A percentile compares a stretch with the other conserved stretches of the same genome.
These are phyloP conservation scores for Aspergillus taichungensis DNA, from an alignment of 495 filamentous ascomycete species.

Conservation along the genomic window DNA sequence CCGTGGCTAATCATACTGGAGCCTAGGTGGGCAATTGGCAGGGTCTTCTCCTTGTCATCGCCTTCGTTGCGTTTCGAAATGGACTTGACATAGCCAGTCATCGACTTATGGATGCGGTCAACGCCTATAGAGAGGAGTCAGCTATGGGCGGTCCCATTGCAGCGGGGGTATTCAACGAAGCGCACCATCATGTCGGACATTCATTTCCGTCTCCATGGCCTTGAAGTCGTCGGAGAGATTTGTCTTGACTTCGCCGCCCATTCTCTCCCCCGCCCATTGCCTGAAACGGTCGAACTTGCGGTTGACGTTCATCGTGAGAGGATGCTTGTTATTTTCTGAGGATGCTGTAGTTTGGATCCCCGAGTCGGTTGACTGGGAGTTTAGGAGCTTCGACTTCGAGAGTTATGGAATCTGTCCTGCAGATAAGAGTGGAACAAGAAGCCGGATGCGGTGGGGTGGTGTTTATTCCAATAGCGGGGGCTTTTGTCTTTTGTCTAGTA, in stretches of 20 bases:
- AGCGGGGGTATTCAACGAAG: background rate
- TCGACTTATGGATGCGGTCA: constrained; percentile 85
- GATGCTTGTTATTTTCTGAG: background rate
- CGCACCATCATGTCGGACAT: constrained; percentile 79
- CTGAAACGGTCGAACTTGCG: constrained; percentile 95
- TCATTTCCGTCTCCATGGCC: constrained; percentile 87
- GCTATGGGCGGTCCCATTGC: constrained; percentile 1
- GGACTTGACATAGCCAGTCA: constrained; percentile 83
- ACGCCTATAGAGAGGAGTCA: constrained; percentile 50
- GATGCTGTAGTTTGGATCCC: background rate
- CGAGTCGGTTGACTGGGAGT: too few relatives aligned
- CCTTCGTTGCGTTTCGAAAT: constrained; percentile 77
- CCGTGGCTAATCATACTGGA: constrained; percentile 84
- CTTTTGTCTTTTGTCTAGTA: too few relatives aligned
- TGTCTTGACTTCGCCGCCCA: constrained; percentile 90
- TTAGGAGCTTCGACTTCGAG: too few relatives aligned
- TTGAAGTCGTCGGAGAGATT: constrained; percentile 89
- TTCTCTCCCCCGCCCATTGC: constrained; percentile 97
- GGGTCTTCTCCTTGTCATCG: constrained; percentile 75
- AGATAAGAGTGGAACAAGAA: background rate
- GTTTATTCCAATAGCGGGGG: too few relatives aligned
- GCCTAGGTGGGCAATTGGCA: constrained; percentile 75
- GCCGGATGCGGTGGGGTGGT: too few relatives aligned
- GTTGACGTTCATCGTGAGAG: constrained; percentile 72
- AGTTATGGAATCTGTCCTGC: too few relatives aligned